Conservation (phyloP, 345 rosid genomes). For the Populus ilicifolia region DNA sequence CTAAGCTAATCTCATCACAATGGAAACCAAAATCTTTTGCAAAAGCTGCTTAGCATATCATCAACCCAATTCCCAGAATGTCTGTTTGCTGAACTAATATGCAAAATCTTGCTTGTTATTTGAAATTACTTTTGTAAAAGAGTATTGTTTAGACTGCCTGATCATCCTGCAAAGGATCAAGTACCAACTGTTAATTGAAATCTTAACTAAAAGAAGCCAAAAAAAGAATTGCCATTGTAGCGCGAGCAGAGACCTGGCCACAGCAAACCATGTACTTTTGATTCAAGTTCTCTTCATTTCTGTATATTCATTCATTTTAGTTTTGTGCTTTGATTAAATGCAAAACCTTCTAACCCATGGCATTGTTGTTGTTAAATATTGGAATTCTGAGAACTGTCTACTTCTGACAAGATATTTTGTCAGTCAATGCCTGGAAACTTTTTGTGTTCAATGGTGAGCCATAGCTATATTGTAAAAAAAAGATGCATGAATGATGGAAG, state of each 20-base stretch:
- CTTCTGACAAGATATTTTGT: neutral
- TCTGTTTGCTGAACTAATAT: too few relatives aligned
- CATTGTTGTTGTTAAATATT: neutral
- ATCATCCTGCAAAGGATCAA: neutral
- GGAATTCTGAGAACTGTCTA: neutral
- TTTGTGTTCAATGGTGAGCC: too few relatives aligned
- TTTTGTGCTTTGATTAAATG: neutral
- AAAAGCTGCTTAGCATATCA: too few relatives aligned
- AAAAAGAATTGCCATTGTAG: neutral
- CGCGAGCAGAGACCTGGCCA: too few relatives aligned
- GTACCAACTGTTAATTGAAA: neutral
- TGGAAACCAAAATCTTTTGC: too few relatives aligned
- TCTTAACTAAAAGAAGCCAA: neutral
- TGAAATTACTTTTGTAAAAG: too few relatives aligned
- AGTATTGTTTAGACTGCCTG: too few relatives aligned
- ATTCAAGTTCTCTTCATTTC: neutral
- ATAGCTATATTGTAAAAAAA: too few relatives aligned
- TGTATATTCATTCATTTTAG: neutral
- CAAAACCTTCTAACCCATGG: neutral
- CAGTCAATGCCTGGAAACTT: neutral
- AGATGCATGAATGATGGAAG: neutral
- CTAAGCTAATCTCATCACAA: too few relatives aligned
- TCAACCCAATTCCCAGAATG: too few relatives aligned
- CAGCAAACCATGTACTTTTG: too few relatives aligned
- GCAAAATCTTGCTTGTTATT: too few relatives aligned